Evolutionary conservation across 257 asterid species (phyloP), one percentile per base, ranked within the genome.

Genomic region (Plectranthus barbatus): DNA sequence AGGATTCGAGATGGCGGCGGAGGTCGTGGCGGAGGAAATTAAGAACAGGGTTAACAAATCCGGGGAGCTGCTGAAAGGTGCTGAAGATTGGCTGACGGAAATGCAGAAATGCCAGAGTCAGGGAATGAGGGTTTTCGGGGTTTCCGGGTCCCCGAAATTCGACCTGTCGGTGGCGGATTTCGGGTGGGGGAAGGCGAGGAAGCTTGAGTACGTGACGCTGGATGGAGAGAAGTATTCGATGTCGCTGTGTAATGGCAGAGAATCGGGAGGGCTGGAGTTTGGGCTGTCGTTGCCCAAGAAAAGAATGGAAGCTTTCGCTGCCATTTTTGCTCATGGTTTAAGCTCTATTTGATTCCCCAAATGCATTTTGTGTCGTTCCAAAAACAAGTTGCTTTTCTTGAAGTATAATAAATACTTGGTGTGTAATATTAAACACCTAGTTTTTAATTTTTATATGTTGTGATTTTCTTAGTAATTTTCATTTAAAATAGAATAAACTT

Each of bases 131-230:
- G 41, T 41, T 0, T 20, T 69, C 6, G 77, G 72, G 10, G 67
- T 80, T 1, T 57, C 78, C 24, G 93, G 89, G 6, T 85, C 87
- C 0, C 85, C 93, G 12, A 80, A 64, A 31, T 71, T 69, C 39
- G 76, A 85, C 42, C 54, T 77, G 15, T 73, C 61, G 29, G 46
- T n/a, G n/a, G n/a, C n/a, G n/a, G n/a, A n/a, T n/a, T n/a, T n/a
- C n/a, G n/a, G n/a, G n/a, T n/a, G n/a, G n/a, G n/a, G n/a, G n/a
- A n/a, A n/a, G n/a, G n/a, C n/a, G n/a, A n/a, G n/a, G n/a, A n/a
- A n/a, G n/a, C 24, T 71, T 14, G 83, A 84, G 21, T 29, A 56
- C 0, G 33, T 65, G 51, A 75, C 84, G 0, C 72, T 76, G 24
- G 91, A 84, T 37, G 67, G 56, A 0, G 77, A 69, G 42, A 56